A percentile compares a stretch with the other conserved stretches of the same genome.
These are phyloP conservation scores for Suillus sp. DNA, from an alignment of 768 basidiomycete genomes.

Conservation along the genomic window DNA sequence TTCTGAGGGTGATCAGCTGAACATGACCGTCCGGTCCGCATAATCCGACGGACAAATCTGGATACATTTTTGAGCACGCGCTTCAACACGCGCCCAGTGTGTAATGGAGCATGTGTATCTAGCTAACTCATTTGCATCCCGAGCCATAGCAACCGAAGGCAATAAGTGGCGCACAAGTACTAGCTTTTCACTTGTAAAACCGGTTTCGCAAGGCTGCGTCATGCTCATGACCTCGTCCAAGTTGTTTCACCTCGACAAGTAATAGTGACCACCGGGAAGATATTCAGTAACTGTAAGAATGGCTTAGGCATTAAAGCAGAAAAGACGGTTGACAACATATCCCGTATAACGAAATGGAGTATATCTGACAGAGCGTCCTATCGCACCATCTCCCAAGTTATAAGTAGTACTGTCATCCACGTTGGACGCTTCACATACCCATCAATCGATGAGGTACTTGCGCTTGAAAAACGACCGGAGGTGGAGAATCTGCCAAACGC, in stretches of 20 bases:
- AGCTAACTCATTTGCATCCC: background rate
- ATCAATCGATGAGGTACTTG: conserved; percentile 88
- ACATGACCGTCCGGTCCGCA: conserved; percentile 1
- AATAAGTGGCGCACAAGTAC: background rate
- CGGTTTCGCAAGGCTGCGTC: background rate
- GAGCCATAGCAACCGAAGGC: background rate
- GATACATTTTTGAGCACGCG: background rate
- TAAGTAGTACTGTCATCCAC: conserved; percentile 5
- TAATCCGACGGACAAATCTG: background rate
- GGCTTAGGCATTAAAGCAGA: background rate
- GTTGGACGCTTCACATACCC: background rate
- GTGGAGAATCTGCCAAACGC: conserved; percentile 95
- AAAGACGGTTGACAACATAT: background rate
- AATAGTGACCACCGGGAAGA: background rate
- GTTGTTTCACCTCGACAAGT: background rate
- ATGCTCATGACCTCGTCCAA: background rate
- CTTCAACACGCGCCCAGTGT: background rate
- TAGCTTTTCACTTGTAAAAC: background rate
- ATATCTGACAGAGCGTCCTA: background rate
- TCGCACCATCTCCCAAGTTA: background rate
- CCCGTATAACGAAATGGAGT: background rate
- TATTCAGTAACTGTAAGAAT: background rate
- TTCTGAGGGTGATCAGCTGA: conserved; percentile 1
- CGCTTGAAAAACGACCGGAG: conserved; percentile 94
- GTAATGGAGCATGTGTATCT: background rate